Conservation (phyloP, 352 stramenopile genomes). For the Phytophthora fragariaefolia region DNA sequence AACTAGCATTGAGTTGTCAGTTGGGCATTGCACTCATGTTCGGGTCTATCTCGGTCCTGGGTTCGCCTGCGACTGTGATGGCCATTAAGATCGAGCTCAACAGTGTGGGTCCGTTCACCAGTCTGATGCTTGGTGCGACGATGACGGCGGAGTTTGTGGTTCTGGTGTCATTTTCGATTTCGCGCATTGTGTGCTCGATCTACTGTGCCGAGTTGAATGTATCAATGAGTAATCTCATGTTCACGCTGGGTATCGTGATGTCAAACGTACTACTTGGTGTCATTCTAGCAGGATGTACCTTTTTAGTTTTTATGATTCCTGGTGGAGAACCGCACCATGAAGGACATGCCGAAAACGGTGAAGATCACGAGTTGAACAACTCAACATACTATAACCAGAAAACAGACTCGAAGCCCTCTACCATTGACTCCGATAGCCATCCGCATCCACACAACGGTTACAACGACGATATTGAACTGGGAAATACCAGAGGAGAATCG, state of each 20-base stretch:
- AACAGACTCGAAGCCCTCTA: constrained; percentile 14
- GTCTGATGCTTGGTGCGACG: constrained; percentile 71
- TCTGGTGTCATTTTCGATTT: constrained; percentile 70
- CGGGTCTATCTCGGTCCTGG: constrained; percentile 66
- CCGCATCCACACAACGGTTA: constrained; percentile 12
- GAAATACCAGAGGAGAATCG: neutral
- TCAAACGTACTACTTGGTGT: constrained; percentile 58
- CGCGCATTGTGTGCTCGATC: constrained; percentile 66
- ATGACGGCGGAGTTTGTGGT: constrained; percentile 79
- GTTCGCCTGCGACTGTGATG: constrained; percentile 75
- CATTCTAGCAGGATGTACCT: constrained; percentile 48
- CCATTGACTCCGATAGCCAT: constrained; percentile 5
- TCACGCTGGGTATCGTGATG: constrained; percentile 58
- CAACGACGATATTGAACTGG: neutral
- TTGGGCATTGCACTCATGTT: constrained; percentile 76
- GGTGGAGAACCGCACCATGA: constrained; percentile 30
- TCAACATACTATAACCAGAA: constrained; percentile 28
- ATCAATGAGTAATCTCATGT: constrained; percentile 58
- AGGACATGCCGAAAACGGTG: constrained; percentile 1
- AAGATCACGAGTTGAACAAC: neutral
- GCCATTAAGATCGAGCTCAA: constrained; percentile 83
- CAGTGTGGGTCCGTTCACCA: constrained; percentile 73
- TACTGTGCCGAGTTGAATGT: constrained; percentile 64
- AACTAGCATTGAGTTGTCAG: constrained; percentile 48
- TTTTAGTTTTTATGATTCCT: constrained; percentile 63